Evolutionary conservation across 169 alveolate species (phyloP), one percentile per base, ranked within the genome.

Genomic region (Cyclospora cayetanensis): DNA sequence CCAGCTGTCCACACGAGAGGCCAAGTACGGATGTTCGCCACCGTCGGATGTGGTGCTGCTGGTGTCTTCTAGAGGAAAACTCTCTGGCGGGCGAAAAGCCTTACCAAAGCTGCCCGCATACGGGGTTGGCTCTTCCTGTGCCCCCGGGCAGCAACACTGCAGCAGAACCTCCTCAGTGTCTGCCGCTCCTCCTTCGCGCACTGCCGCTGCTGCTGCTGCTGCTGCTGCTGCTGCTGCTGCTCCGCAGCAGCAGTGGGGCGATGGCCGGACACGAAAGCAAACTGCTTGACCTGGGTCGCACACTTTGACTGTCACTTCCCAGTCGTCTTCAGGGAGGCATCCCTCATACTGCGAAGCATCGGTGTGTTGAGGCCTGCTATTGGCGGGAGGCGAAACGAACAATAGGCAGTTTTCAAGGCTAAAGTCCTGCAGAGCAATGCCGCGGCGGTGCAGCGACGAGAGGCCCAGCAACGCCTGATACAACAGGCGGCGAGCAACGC

Each of bases 201-300:
- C 84, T 72, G 84, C 84, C 41, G 53, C 82, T 70, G 82, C 82
- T 46, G 55, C 55, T 66, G 79, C 79, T 66, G 79, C 84, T 72
- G 84, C 84, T 72, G 84, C 84, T 72, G 53, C 82, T 70, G 82
- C 82, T 70, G 46, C 82, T 70, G 82, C 82, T 70, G 84, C 84
- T 20, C 84, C 84, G 84, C 84, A 72, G 84, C 84, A 37, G 84
- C 84, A 72, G 84, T 18, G 22, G 15, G 84, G 41, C 34, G 84
- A 72, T 15, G 84, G 84, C 63, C 35, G 35, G n/a, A 72, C 84
- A 20, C 37, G 60, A 42, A 72, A 72, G 84, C 84, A 72, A 11
- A 20, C 60, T 2, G 84, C 95, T 53, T 93, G 95, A 4, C 95
- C 95, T 42, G 95, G 95, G 65, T 93, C 95, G 68, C 95, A 93